Percentiles rank a stretch among this genome's conserved stretches.
Conservation (phyloP, 805 yeast species). For the Diddensiella santjacobensis region DNA sequence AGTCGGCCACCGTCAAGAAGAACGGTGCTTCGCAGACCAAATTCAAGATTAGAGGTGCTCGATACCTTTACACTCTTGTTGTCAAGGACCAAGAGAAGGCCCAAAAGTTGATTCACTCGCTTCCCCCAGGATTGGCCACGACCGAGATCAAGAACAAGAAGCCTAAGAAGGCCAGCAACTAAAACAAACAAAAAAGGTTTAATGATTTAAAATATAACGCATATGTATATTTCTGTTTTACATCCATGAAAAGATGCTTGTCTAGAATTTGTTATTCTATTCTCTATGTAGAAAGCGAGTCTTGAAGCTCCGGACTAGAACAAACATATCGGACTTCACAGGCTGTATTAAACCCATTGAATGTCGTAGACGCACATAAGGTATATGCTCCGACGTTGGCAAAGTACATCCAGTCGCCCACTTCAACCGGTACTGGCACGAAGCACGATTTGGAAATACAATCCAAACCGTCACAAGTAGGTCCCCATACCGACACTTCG, state of each 20-base stretch:
- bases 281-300: conserved; percentile 3
- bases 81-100: conserved; percentile 96
- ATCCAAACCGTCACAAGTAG: conserved; percentile 96
- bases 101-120: conserved; percentile 93
- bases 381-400: conserved; percentile 88
- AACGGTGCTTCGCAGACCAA: conserved; percentile 92
- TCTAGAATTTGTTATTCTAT: neutral
- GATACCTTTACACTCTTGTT: conserved; percentile 89
- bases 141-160: conserved; percentile 28
- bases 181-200: neutral
- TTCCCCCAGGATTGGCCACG: conserved; percentile 65
- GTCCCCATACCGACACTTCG: conserved; percentile 83
- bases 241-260: neutral
- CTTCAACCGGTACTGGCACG: conserved; percentile 57
- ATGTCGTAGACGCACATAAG: conserved; percentile 82
- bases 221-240: neutral
- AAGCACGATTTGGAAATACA: conserved; percentile 56
- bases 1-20: conserved; percentile 90
- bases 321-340: conserved; percentile 60
- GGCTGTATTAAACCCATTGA: conserved; percentile 80
- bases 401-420: conserved; percentile 93
- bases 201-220: neutral
- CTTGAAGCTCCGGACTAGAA: conserved; percentile 31
- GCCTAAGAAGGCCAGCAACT: conserved; percentile 18
- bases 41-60: conserved; percentile 98